Base-by-base conservation (phyloP, 2,329 filamentous ascomycete species). In the Aspergillus ustus region DNA sequence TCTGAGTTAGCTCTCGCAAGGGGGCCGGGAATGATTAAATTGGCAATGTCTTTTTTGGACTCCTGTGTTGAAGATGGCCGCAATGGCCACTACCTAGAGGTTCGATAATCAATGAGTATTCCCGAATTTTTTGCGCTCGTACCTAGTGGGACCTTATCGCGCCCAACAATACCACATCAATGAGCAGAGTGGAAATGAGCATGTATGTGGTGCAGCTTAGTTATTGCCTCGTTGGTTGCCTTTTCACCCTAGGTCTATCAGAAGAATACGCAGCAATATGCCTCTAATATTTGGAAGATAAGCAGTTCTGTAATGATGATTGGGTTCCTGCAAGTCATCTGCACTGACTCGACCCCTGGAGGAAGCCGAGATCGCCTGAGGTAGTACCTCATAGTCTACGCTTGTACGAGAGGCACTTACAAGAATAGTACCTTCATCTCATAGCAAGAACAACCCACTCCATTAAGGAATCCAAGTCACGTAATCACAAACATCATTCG, bases 1-100 rank as follows among this genome's bases (percentile, higher is more conserved):
- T 67, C 43, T 64, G 49, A 53, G 45, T 57, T 57, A 64, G 19
- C 44, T 60, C 52, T 55, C 61, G 25, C 37, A 34, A 58, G 49
- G 43, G 40, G 52, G 59, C 48, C 37, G 56, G 64, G 58, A 61
- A 53, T 54, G 34, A 61, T 63, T 55, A 54, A 57, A 49, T 55
- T 50, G 59, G 59, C 25, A 49, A 43, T 57, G 37, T 49, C 54
- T 49, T 49, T 61, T 61, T 59, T 54, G 43, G 59, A 45, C 57
- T 61, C 31, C 54, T 52, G 45, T 49, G 59, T 29, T 57, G 25
- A 51, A 19, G 28, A 50, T 50, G 43, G 52, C 20, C 8, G 28
- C n/a, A 17, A 44, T 56, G 50, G 59, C 49, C 59, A 49, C 48
- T 57, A n/a, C n/a, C n/a, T n/a, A 56, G 59, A 48, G 34, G 59